These are phyloP conservation scores for Dissophora ornata DNA, from an alignment of 192 early-diverging fungal species.

Conservation along the genomic window DNA sequence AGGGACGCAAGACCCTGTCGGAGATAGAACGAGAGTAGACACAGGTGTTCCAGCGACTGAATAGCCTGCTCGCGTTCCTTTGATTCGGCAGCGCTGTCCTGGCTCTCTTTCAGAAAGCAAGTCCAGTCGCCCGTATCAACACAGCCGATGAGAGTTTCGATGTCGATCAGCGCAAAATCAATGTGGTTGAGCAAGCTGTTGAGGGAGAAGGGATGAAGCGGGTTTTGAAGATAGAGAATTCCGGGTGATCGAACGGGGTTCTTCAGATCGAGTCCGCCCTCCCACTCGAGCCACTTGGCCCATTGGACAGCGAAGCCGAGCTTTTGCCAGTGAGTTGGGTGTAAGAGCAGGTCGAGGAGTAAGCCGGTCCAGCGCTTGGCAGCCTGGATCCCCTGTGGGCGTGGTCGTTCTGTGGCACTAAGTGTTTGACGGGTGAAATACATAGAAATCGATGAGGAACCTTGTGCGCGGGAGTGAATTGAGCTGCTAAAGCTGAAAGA, in stretches of 20 bases:
- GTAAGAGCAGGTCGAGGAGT: constrained; percentile 23
- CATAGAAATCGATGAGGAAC: background rate
- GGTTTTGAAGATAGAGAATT: constrained; percentile 43
- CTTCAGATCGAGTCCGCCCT: constrained; percentile 39
- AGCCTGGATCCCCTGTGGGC: constrained; percentile 13
- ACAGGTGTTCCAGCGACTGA: constrained; percentile 34
- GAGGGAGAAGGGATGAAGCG: constrained; percentile 31
- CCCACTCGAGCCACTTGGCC: constrained; percentile 53
- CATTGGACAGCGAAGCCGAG: constrained; percentile 37
- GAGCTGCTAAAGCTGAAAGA: too few species aligned
- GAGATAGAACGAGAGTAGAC: constrained; percentile 45
- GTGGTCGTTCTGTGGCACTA: constrained; percentile 26
- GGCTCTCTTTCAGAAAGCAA: constrained; percentile 24
- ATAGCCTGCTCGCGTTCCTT: constrained; percentile 18
- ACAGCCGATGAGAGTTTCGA: constrained; percentile 40
- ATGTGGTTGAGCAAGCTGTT: constrained; percentile 24
- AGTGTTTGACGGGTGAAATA: background rate
- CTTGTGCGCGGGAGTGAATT: background rate
- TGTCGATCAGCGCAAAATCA: constrained; percentile 29
- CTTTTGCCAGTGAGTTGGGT: constrained; percentile 38
- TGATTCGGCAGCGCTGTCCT: background rate
- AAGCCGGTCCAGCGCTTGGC: constrained; percentile 18
- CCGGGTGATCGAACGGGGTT: constrained; percentile 27
- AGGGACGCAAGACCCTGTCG: constrained; percentile 19
- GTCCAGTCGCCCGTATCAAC: constrained; percentile 47